phyloP scores from a whole-genome alignment of 225 moss, liverwort and hornwort genomes.

The Straminergon stramineum region DNA sequence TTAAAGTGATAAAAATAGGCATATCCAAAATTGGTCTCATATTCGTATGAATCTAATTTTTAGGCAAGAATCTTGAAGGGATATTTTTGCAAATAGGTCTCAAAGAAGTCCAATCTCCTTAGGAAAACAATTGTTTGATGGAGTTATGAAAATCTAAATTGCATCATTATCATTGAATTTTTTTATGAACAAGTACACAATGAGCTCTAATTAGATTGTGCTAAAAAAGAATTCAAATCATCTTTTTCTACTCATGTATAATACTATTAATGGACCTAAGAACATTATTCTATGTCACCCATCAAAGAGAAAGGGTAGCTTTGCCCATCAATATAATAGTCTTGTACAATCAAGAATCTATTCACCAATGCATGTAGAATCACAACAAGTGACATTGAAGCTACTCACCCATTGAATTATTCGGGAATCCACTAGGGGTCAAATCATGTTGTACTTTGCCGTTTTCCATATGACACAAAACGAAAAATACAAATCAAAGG shows the following conservation, averaged over 20 bases:
- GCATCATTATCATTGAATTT: neutral
- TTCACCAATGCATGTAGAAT: neutral
- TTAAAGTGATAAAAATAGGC: too few species aligned
- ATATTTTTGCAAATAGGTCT: neutral
- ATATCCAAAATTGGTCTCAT: rapidly evolving
- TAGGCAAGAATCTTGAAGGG: neutral
- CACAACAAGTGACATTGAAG: too few species aligned
- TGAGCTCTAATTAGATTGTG: neutral
- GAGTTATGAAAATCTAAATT: neutral
- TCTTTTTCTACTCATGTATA: rapidly evolving
- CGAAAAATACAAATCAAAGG: neutral
- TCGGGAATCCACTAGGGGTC: rapidly evolving
- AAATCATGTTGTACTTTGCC: neutral
- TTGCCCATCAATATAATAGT: neutral
- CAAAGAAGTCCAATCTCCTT: rapidly evolving
- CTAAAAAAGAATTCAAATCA: rapidly evolving
- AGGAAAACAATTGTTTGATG: rapidly evolving
- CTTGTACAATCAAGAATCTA: neutral
- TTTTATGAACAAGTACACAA: rapidly evolving
- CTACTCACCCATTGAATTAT: too few species aligned
- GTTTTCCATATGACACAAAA: rapidly evolving
- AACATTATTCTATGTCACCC: neutral
- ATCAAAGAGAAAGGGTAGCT: neutral
- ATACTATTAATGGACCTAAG: neutral
- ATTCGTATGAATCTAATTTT: neutral